Evolutionary conservation across 2,329 filamentous ascomycete species (phyloP).

Genomic region (Claviceps digitariae): DNA sequence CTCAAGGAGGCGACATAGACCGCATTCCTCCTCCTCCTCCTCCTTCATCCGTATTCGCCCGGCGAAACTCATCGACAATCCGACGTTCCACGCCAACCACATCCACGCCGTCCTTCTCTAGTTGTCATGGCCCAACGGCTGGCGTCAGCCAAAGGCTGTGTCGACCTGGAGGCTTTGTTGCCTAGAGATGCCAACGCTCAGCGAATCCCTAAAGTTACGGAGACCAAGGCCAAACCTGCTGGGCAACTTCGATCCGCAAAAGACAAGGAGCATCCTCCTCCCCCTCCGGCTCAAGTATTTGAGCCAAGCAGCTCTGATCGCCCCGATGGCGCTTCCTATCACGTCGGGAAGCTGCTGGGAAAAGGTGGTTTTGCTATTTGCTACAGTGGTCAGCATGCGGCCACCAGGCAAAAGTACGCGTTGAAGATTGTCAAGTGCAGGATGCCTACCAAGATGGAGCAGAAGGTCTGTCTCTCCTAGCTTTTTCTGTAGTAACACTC

Average conservation of each 20-base stretch:
- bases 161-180: conserved; percentile 50
- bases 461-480: conserved; percentile 47
- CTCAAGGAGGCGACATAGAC: neutral
- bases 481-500: neutral
- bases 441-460: conserved; percentile 72
- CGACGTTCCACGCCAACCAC: conserved; percentile 1
- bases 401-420: conserved; percentile 55
- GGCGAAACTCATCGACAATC: neutral
- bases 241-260: conserved; percentile 42
- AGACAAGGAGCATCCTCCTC: conserved; percentile 53
- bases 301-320: conserved; percentile 57
- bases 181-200: conserved; percentile 52
- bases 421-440: conserved; percentile 74
- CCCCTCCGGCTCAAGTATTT: conserved; percentile 44
- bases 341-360: conserved; percentile 59
- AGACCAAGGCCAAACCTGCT: conserved; percentile 38
- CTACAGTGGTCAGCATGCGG: conserved; percentile 55
- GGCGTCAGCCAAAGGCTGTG: conserved; percentile 30
- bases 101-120: conserved; percentile 2
- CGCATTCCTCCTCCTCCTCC: neutral
- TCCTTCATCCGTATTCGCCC: neutral
- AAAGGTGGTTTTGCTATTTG: conserved; percentile 77
- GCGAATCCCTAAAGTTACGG: conserved; percentile 32
- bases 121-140: conserved; percentile 33
- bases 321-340: conserved; percentile 56